A percentile compares a stretch with the other conserved stretches of the same genome.
These are phyloP conservation scores for Paramecium primaurelia DNA, from an alignment of 73 alveolate species.

Conservation along the genomic window DNA sequence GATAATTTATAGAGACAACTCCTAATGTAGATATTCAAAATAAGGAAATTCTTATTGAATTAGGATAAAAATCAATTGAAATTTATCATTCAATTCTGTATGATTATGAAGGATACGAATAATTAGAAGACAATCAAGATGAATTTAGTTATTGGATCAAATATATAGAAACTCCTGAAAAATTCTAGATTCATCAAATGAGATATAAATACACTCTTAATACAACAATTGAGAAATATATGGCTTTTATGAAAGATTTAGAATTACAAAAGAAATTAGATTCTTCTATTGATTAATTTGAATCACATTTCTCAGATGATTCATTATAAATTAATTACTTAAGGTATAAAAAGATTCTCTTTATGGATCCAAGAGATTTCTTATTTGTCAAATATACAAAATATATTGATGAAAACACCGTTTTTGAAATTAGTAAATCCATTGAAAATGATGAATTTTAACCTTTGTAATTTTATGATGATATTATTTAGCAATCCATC, in stretches of 20 bases:
- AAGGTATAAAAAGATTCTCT: constrained; percentile 20
- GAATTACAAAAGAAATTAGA: not conserved
- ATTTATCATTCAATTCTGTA: not conserved
- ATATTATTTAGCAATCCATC: not conserved
- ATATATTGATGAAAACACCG: not conserved
- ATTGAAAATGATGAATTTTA: not conserved
- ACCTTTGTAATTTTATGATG: not conserved
- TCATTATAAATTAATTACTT: not conserved
- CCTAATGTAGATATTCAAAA: not conserved
- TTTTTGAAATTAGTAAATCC: not conserved
- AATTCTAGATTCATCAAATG: not conserved
- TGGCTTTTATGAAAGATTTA: constrained; percentile 25
- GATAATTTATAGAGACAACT: not conserved
- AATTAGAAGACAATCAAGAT: not conserved
- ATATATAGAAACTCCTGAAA: constrained; percentile 23
- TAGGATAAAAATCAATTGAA: not conserved
- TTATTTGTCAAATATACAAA: not conserved
- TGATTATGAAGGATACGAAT: not conserved
- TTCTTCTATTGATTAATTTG: not conserved
- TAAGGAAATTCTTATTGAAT: not conserved
- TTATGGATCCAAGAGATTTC: constrained; percentile 49
- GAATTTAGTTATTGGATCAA: constrained; percentile 35
- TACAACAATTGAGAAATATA: not conserved
- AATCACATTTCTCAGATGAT: not conserved
- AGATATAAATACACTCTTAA: constrained; percentile 8